phyloP scores from a whole-genome alignment of 768 basidiomycete genomes.

The Pleurotus eryngii region DNA sequence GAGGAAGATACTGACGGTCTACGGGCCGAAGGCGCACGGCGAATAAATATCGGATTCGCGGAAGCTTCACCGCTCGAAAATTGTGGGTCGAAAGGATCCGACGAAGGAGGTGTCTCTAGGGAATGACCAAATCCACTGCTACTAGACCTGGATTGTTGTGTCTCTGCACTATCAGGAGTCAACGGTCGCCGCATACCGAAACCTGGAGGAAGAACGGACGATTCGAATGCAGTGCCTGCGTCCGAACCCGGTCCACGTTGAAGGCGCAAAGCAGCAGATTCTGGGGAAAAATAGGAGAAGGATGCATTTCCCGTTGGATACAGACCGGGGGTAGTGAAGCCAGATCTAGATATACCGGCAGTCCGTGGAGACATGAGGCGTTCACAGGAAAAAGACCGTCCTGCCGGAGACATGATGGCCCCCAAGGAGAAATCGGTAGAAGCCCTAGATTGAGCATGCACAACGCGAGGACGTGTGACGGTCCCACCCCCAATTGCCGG shows the following conservation, averaged over 20 bases:
- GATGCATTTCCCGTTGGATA: not conserved
- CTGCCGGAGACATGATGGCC: constrained; percentile 12
- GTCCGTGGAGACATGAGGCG: constrained; percentile 10
- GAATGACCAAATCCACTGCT: constrained; percentile 38
- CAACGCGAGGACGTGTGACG: constrained; percentile 79
- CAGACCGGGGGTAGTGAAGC: constrained; percentile 17
- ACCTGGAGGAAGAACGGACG: not conserved
- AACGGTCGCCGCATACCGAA: constrained; percentile 27
- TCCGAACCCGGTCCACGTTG: not conserved
- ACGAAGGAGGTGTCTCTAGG: constrained; percentile 44
- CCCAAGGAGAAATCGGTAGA: constrained; percentile 35
- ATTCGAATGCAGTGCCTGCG: not conserved
- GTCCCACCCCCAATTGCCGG: constrained; percentile 91
- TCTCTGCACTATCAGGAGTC: constrained; percentile 51
- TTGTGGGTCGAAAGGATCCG: constrained; percentile 25
- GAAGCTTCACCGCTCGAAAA: constrained; percentile 14
- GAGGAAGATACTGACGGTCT: constrained; percentile 35
- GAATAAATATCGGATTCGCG: constrained; percentile 20
- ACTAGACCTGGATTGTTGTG: constrained; percentile 46
- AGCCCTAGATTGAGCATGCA: constrained; percentile 81
- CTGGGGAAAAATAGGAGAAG: constrained; percentile 3
- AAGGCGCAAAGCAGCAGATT: not conserved
- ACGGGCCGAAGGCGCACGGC: constrained; percentile 22
- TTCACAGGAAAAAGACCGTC: constrained; percentile 14
- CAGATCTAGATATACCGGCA: constrained; percentile 14